Conservation (phyloP, 176 grass and related monocot species). For the Triticum timopheevii region DNA sequence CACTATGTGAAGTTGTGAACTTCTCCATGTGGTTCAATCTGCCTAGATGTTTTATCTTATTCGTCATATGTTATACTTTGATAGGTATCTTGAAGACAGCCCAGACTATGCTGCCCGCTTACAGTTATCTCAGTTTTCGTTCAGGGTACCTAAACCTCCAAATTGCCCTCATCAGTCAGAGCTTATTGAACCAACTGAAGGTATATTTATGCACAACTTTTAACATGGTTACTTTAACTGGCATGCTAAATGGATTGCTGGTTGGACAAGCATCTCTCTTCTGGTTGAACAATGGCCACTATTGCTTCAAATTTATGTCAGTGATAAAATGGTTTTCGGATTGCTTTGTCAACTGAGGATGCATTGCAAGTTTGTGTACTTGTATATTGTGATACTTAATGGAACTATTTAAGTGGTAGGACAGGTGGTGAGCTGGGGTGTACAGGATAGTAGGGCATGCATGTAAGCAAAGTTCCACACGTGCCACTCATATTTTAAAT, state of each 20-base stretch:
- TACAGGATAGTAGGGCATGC: background rate
- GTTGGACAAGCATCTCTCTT: background rate
- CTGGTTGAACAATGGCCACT: background rate
- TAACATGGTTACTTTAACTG: background rate
- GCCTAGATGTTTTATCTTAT: background rate
- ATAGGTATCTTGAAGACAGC: constrained; percentile 49
- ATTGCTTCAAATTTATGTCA: background rate
- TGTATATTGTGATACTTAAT: background rate
- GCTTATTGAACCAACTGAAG: background rate
- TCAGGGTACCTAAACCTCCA: constrained; percentile 31
- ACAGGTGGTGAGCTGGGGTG: background rate
- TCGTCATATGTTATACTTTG: background rate
- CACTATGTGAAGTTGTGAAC: constrained; percentile 11
- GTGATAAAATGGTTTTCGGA: too few species aligned
- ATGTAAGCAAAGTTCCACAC: background rate
- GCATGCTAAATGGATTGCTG: background rate
- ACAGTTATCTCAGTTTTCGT: constrained; percentile 44
- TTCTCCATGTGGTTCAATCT: constrained; percentile 13
- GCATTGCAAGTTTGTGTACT: background rate
- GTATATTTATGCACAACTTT: constrained; percentile 15
- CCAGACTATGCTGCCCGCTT: constrained; percentile 14
- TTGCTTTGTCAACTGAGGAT: background rate
- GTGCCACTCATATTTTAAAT: background rate
- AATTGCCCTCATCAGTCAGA: background rate
- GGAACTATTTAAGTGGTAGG: background rate